Conservation (phyloP, 768 basidiomycete genomes). For the Suillus bovinus region DNA sequence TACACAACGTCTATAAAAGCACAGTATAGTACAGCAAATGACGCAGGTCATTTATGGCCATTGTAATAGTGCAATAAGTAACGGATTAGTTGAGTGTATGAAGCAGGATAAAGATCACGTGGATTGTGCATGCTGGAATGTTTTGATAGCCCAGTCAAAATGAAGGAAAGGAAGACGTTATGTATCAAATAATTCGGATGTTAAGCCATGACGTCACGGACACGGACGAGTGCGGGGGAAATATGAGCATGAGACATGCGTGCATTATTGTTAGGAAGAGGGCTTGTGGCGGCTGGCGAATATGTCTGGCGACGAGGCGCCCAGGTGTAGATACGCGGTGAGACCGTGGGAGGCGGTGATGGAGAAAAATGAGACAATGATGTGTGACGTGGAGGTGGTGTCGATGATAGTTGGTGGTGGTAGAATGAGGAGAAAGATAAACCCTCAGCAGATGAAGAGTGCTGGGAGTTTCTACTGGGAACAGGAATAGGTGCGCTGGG, state of each 20-base stretch:
- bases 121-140: constrained; percentile 18
- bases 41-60: constrained; percentile 21
- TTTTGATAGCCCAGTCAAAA: constrained; percentile 19
- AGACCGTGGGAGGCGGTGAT: constrained; percentile 55
- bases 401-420: constrained; percentile 26
- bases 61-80: constrained; percentile 37
- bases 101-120: constrained; percentile 21
- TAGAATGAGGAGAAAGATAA: constrained; percentile 9
- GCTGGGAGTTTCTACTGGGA: constrained; percentile 21
- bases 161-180: constrained; percentile 9
- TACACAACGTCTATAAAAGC: constrained; percentile 32
- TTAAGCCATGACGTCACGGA: constrained; percentile 39
- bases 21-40: constrained; percentile 36
- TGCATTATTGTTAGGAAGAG: constrained; percentile 58
- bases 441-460: constrained; percentile 23
- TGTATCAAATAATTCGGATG: constrained; percentile 13
- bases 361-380: constrained; percentile 33
- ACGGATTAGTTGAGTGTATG: constrained; percentile 33
- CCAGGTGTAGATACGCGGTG: constrained; percentile 63
- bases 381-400: constrained; percentile 32
- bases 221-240: constrained; percentile 46
- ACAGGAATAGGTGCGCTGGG: constrained; percentile 33
- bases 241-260: constrained; percentile 62
- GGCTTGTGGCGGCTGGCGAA: constrained; percentile 40
- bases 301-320: constrained; percentile 32